phyloP scores from a whole-genome alignment of 176 grass and related monocot species.

The Cenchrus americanus region DNA sequence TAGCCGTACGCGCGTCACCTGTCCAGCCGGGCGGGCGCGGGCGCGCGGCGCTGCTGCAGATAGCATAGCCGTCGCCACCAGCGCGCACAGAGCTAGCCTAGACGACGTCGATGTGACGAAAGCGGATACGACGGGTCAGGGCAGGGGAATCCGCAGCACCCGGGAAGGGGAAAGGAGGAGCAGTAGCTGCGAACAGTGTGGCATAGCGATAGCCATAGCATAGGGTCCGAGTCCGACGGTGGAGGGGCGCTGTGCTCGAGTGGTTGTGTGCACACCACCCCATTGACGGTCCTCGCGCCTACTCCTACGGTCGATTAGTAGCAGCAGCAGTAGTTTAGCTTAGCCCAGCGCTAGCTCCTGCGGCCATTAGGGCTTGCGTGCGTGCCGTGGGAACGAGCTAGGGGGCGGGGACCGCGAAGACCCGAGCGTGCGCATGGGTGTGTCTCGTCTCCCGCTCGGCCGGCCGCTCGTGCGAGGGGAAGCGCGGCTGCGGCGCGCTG shows the following conservation, averaged over 20 bases:
- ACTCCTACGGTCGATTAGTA: background rate
- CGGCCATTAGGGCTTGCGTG: background rate
- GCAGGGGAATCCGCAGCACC: background rate
- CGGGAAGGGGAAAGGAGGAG: background rate
- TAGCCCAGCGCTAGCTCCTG: background rate
- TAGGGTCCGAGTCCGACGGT: background rate
- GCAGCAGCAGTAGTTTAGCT: background rate
- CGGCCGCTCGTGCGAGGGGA: background rate
- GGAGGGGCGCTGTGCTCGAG: background rate
- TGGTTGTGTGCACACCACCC: background rate
- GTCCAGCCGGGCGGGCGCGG: background rate
- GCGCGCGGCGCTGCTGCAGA: background rate
- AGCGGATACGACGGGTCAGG: background rate
- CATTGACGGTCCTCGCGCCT: conserved; percentile 22
- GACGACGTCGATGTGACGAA: conserved; percentile 20
- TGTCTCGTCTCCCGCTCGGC: too few relatives aligned
- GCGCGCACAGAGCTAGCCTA: background rate
- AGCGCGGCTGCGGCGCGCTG: background rate
- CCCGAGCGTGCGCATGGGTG: background rate
- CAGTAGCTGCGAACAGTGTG: background rate
- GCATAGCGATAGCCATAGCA: background rate
- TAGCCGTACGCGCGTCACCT: background rate
- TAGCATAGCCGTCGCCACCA: background rate
- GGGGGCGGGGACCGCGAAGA: background rate
- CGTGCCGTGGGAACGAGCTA: background rate